These are phyloP conservation scores for Lagenaria siceraria DNA, from an alignment of 306 rosid species.

Conservation along the genomic window DNA sequence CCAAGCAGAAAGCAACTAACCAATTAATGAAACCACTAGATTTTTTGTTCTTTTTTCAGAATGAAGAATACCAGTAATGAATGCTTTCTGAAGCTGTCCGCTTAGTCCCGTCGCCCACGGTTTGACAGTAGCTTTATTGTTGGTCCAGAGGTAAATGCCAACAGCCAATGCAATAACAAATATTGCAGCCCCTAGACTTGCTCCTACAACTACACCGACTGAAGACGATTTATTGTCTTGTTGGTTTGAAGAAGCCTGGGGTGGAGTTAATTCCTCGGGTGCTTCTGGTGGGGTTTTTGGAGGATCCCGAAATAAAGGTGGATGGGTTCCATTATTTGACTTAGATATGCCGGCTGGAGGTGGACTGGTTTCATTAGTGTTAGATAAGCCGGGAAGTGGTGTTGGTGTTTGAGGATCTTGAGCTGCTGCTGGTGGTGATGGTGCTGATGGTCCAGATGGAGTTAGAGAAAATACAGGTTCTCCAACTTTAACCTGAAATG, in stretches of 20 bases:
- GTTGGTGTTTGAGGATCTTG: background rate
- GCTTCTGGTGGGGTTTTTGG: background rate
- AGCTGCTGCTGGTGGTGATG: background rate
- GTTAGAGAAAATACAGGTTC: background rate
- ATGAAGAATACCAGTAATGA: slow-evolving; percentile 57
- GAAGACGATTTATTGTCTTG: background rate
- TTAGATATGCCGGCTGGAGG: background rate
- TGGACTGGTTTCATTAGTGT: background rate
- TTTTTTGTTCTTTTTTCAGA: background rate
- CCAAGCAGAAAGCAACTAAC: background rate
- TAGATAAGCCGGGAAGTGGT: background rate
- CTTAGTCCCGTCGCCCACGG: slow-evolving; percentile 97
- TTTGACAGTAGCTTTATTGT: slow-evolving; percentile 63
- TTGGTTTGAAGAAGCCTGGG: background rate
- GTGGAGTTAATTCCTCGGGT: background rate
- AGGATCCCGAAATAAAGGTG: background rate
- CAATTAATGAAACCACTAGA: background rate
- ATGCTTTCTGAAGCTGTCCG: slow-evolving; percentile 97
- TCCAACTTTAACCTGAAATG: background rate
- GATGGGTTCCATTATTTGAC: background rate
- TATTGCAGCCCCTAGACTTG: slow-evolving; percentile 28
- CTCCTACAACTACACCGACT: slow-evolving; percentile 23
- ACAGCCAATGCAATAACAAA: slow-evolving; percentile 23
- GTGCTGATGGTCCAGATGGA: background rate
- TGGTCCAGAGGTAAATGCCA: slow-evolving; percentile 36